A percentile compares a stretch with the other conserved stretches of the same genome.
Evolutionary conservation across 345 rosid species (phyloP).

Genomic region (Eucalyptus erythrocorys): DNA sequence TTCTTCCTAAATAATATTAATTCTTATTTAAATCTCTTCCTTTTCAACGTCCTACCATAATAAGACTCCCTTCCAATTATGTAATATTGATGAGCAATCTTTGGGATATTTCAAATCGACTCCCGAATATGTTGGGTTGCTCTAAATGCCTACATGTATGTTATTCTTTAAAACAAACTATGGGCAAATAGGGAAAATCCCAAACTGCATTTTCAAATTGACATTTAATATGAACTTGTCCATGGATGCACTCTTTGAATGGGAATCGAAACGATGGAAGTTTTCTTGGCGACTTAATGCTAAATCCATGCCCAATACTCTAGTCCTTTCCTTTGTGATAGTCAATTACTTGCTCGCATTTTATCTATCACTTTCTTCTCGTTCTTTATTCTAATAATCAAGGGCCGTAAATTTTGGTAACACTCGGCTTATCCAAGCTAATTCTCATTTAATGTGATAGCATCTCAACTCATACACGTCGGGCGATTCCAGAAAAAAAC

Average conservation of each 20-base stretch:
- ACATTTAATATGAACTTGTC: background rate
- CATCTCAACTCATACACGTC: background rate
- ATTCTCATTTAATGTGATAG: background rate
- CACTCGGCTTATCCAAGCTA: background rate
- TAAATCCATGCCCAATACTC: background rate
- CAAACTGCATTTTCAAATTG: background rate
- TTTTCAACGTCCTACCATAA: too few relatives aligned
- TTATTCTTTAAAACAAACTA: background rate
- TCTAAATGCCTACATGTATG: background rate
- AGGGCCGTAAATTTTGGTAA: background rate
- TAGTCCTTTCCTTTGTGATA: background rate
- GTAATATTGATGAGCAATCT: too few relatives aligned
- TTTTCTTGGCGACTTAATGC: background rate
- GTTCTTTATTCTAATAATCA: background rate
- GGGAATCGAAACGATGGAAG: background rate
- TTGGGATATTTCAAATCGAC: too few relatives aligned
- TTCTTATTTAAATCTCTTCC: too few relatives aligned
- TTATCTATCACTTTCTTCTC: background rate
- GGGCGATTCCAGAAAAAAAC: background rate
- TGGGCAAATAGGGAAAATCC: background rate
- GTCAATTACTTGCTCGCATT: background rate
- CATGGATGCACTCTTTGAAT: background rate
- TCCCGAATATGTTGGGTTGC: too few relatives aligned
- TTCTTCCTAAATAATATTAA: too few relatives aligned
- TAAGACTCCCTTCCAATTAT: too few relatives aligned